phyloP scores from a whole-genome alignment of 345 rosid species.

The Moricandia arvensis region DNA sequence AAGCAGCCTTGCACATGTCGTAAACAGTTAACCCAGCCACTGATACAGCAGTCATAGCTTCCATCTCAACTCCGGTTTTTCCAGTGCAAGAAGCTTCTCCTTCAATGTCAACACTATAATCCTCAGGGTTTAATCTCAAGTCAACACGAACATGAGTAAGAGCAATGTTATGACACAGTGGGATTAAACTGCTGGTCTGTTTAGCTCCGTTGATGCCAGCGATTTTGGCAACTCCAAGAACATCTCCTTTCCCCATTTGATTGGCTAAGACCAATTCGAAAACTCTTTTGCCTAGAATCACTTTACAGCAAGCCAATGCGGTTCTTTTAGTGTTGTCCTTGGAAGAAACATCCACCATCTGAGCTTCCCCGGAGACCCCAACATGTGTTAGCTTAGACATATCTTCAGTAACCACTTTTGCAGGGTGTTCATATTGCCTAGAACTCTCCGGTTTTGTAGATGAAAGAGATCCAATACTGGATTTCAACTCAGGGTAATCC shows the following conservation, averaged over 20 bases:
- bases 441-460: slow-evolving; percentile 16
- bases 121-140: slow-evolving; percentile 55
- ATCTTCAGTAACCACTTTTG: background rate
- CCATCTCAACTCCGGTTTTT: slow-evolving; percentile 94
- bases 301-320: slow-evolving; percentile 79
- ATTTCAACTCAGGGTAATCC: slow-evolving; percentile 17
- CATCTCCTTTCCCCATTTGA: slow-evolving; percentile 92
- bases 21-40: slow-evolving; percentile 88
- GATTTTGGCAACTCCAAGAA: slow-evolving; percentile 82
- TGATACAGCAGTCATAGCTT: slow-evolving; percentile 80
- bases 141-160: slow-evolving; percentile 70
- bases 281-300: slow-evolving; percentile 64
- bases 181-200: slow-evolving; percentile 79
- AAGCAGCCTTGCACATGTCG: slow-evolving; percentile 98
- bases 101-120: slow-evolving; percentile 69
- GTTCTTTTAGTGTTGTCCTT: slow-evolving; percentile 64
- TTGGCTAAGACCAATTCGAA: slow-evolving; percentile 77
- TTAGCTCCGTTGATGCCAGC: slow-evolving; percentile 93
- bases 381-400: slow-evolving; percentile 55
- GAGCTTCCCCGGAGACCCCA: slow-evolving; percentile 67
- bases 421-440: slow-evolving; percentile 29
- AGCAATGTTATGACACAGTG: slow-evolving; percentile 79
- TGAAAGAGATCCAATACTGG: slow-evolving; percentile 31
- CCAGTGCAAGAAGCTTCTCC: slow-evolving; percentile 81
- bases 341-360: slow-evolving; percentile 92